Evolutionary conservation across 202 grass and related monocot species (phyloP).

Genomic region (Eragrostis tef): DNA sequence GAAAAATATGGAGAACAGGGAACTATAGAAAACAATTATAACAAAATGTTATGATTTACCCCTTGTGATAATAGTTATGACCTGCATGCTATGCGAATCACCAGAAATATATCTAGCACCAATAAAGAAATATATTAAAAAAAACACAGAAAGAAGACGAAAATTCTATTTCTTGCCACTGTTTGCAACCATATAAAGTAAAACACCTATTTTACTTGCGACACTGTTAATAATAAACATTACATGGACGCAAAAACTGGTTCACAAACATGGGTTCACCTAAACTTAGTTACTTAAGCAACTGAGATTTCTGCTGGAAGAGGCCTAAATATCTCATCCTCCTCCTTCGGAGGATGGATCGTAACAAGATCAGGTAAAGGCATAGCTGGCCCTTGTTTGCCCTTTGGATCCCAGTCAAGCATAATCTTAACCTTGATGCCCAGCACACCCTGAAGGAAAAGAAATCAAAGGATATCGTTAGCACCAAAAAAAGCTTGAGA

Average conservation of each 20-base stretch:
- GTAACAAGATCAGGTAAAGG: constrained; percentile 88
- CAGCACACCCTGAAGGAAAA: constrained; percentile 67
- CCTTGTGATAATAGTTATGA: not conserved
- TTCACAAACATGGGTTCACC: constrained; percentile 18
- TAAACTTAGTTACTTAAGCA: constrained; percentile 33
- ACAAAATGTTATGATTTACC: not conserved
- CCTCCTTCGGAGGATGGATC: constrained; percentile 73
- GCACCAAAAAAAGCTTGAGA: not conserved
- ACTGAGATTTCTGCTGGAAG: constrained; percentile 52
- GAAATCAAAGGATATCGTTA: constrained; percentile 5
- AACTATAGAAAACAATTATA: not conserved
- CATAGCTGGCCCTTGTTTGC: constrained; percentile 69
- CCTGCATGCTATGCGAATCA: not conserved
- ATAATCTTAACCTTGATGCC: constrained; percentile 97
- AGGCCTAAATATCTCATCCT: constrained; percentile 65
- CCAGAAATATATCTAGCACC: not conserved
- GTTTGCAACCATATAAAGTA: constrained; percentile 26
- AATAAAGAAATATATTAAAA: not conserved
- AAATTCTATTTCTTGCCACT: constrained; percentile 32
- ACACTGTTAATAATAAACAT: constrained; percentile 18
- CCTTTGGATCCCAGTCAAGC: constrained; percentile 95
- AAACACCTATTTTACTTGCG: constrained; percentile 35
- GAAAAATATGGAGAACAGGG: not conserved
- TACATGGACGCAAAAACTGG: not conserved
- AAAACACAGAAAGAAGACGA: not conserved